These are phyloP conservation scores for Erysiphe neolycopersici DNA, from an alignment of 2,329 filamentous ascomycete genomes.

Conservation along the genomic window DNA sequence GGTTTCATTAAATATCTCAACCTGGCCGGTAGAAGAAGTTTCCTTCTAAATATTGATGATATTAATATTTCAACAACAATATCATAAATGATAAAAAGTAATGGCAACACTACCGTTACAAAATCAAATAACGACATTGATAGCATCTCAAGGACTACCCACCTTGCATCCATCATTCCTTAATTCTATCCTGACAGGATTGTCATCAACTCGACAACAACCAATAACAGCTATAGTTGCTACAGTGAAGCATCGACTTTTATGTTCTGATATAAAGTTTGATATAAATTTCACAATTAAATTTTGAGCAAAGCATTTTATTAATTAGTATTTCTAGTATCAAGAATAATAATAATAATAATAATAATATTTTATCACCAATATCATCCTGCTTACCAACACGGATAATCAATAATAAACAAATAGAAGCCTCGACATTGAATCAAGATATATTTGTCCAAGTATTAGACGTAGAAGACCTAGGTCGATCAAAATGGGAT, in stretches of 20 bases:
- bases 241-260: slow-evolving; percentile 55
- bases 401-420: slow-evolving; percentile 23
- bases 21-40: no score
- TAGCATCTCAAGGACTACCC: slow-evolving; percentile 6
- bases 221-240: slow-evolving; percentile 28
- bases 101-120: slow-evolving; percentile 3
- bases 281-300: no score
- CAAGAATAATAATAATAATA: slow-evolving; percentile 11
- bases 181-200: slow-evolving; percentile 3
- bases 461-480: slow-evolving; percentile 64
- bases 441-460: slow-evolving; percentile 44
- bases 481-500: slow-evolving; percentile 56
- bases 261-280: slow-evolving; percentile 43
- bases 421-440: slow-evolving; percentile 28
- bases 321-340: no score
- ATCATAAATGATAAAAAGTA: not conserved
- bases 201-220: slow-evolving; percentile 2
- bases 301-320: no score
- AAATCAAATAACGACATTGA: slow-evolving; percentile 4
- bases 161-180: slow-evolving; percentile 5
- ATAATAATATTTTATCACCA: slow-evolving; percentile 23
- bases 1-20: no score
- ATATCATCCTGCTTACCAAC: slow-evolving; percentile 26
- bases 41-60: no score
- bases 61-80: no score